phyloP scores from a whole-genome alignment of 345 rosid species.

The Capsella bursapastoris region DNA sequence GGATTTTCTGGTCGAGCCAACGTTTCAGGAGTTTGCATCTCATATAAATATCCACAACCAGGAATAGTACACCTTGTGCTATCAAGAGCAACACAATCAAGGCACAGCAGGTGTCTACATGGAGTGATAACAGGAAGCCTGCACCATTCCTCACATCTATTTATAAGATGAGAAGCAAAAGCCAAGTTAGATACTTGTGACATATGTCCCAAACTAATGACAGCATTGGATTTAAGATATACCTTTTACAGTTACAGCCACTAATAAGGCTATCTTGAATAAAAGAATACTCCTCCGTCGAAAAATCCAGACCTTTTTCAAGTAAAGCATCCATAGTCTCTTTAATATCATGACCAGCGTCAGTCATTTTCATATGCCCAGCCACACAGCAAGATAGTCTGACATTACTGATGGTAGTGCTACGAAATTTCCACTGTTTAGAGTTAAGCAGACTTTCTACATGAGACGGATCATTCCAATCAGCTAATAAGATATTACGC shows the following conservation, averaged over 20 bases:
- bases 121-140: slow-evolving; percentile 93
- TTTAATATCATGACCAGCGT: slow-evolving; percentile 88
- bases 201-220: slow-evolving; percentile 19
- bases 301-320: slow-evolving; percentile 64
- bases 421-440: slow-evolving; percentile 93
- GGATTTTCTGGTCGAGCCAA: slow-evolving; percentile 92
- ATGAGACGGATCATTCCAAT: slow-evolving; percentile 99
- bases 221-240: slow-evolving; percentile 37
- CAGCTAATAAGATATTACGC: slow-evolving; percentile 90
- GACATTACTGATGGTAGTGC: slow-evolving; percentile 71
- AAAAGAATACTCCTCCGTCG: slow-evolving; percentile 68
- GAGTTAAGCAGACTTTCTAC: slow-evolving; percentile 95
- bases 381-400: slow-evolving; percentile 98
- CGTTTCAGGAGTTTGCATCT: slow-evolving; percentile 87
- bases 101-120: slow-evolving; percentile 91
- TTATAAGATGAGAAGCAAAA: slow-evolving; percentile 30
- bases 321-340: slow-evolving; percentile 89
- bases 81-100: slow-evolving; percentile 79
- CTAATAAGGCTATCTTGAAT: slow-evolving; percentile 68
- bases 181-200: slow-evolving; percentile 26
- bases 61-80: slow-evolving; percentile 71
- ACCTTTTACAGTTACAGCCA: slow-evolving; percentile 92
- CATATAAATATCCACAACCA: slow-evolving; percentile 78
- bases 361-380: slow-evolving; percentile 86
- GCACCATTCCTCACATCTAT: slow-evolving; percentile 96